Conservation (phyloP, 2,329 filamentous ascomycete genomes). For the Didymella pinodella region DNA sequence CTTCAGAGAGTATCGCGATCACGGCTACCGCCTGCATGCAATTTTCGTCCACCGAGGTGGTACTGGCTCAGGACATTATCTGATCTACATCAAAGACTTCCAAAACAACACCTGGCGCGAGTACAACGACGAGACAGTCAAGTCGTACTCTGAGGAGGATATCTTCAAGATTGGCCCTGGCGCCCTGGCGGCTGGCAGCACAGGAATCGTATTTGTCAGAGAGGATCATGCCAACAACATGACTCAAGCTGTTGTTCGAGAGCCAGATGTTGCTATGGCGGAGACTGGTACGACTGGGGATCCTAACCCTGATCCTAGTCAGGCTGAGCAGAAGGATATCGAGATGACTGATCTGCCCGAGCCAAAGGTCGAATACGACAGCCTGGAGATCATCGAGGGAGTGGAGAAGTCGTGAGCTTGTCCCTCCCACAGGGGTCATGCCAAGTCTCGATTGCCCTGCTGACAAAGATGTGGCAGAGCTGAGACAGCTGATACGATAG, state of each 20-base stretch:
- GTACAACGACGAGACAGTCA: constrained; percentile 90
- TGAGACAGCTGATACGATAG: background rate
- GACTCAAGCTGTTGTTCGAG: constrained; percentile 61
- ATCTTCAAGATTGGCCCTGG: constrained; percentile 74
- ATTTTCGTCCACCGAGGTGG: constrained; percentile 89
- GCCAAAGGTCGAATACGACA: constrained; percentile 14
- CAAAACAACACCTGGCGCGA: constrained; percentile 82
- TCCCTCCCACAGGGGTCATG: background rate
- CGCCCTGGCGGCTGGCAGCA: constrained; percentile 53
- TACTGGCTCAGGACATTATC: constrained; percentile 79
- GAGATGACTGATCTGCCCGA: constrained; percentile 23
- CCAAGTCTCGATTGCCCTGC: constrained; percentile 1
- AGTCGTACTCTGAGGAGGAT: constrained; percentile 67
- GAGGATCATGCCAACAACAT: constrained; percentile 68
- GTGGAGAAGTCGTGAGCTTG: constrained; percentile 38
- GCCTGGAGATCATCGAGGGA: constrained; percentile 39
- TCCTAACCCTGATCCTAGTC: background rate
- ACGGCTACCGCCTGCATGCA: constrained; percentile 85
- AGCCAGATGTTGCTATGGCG: constrained; percentile 18
- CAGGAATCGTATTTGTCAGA: constrained; percentile 83
- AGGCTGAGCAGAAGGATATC: constrained; percentile 5
- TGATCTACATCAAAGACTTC: constrained; percentile 96
- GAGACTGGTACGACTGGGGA: background rate
- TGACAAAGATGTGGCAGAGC: constrained; percentile 2
- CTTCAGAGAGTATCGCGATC: constrained; percentile 69